Conservation (phyloP, 2,329 filamentous ascomycete species). For the Sporothrix dimorphospora region DNA sequence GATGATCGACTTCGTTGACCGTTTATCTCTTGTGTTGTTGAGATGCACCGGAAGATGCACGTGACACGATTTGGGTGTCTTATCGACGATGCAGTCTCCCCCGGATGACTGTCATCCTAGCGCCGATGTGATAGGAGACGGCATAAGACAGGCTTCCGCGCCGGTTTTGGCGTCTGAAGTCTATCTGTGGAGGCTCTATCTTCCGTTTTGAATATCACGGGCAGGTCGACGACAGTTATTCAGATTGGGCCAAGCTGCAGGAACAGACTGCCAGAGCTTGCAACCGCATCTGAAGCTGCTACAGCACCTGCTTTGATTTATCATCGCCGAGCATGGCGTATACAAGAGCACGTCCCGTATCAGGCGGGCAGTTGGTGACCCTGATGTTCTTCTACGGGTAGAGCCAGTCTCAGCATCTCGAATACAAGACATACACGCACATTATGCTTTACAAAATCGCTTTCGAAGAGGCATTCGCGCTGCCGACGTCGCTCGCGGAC, state of each 20-base stretch:
- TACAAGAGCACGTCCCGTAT: background rate
- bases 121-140: background rate
- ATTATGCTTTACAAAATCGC: slow-evolving; percentile 35
- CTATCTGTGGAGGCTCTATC: background rate
- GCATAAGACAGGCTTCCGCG: background rate
- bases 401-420: background rate
- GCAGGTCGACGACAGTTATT: background rate
- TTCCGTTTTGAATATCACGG: background rate
- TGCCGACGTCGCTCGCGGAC: slow-evolving; percentile 30
- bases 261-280: background rate
- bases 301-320: too few relatives aligned
- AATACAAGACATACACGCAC: background rate
- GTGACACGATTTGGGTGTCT: background rate
- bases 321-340: background rate
- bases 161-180: background rate
- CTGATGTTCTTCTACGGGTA: background rate
- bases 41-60: background rate
- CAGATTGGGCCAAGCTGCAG: background rate
- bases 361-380: background rate
- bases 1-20: background rate
- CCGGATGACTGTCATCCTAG: slow-evolving; percentile 19
- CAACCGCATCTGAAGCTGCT: background rate
- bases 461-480: slow-evolving; percentile 36
- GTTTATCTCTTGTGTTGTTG: background rate
- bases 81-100: background rate